Evolutionary conservation across 1,139 yeast species (phyloP), one percentile per base, ranked within the genome.

Genomic region (Yamadazyma blattariae): DNA sequence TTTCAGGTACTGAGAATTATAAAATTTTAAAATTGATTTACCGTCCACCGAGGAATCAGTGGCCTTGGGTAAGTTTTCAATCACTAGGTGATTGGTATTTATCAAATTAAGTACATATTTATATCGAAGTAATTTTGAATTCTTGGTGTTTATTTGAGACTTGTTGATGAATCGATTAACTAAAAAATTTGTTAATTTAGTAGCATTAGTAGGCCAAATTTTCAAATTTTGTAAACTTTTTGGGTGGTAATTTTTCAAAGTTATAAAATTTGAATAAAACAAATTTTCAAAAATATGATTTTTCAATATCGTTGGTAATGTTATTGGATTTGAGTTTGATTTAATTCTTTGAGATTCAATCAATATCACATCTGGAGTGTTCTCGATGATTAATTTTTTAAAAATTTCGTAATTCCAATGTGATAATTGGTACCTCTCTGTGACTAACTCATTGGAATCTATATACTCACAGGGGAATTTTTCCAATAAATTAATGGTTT

Each of bases 311-410:
- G 52, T 61, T 10, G 74, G 74, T n/a, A 68, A 49, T 4, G 72
- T 66, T n/a, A 52, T 50, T 24, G 56, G 41, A 36, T 56, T 58
- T 30, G 48, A 45, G 37, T 56, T 57, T 16, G 71, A 61, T 34
- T 67, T 50, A 1, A 73, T 68, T 24, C 74, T 44, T 45, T 68
- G 74, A 32, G 59, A 54, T 41, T 68, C 74, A 32, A 68, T 56
- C 18, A 62, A 51, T 18, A 60, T 52, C 12, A 63, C 36, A 35
- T 55, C 45, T 2, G 42, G 30, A 5, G 15, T 7, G 7, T 29
- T 18, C 7, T 27, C 16, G 3, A 24, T 17, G 7, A 50, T 33
- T 9, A 57, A 34, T 26, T 51, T 52, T 14, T 52, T 36, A 3
- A 56, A 40, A n/a, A 59, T 36, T 27, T 36, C 39, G 25, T 45